Percentiles rank a stretch among this genome's conserved stretches.
Conservation (phyloP, 495 filamentous ascomycete species). For the Penicillium robsamsonii region DNA sequence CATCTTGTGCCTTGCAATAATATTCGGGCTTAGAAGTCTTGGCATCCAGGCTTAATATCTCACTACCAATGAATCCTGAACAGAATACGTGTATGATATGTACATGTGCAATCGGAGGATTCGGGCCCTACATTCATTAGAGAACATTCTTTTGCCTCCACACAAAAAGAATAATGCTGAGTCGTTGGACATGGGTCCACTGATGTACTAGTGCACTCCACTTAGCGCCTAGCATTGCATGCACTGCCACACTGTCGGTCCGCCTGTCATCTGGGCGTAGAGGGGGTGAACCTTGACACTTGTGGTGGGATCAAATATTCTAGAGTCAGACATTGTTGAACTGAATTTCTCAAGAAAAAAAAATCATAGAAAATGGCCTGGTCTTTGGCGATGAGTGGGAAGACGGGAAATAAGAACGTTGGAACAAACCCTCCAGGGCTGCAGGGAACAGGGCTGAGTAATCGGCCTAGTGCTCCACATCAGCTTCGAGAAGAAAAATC, state of each 20-base stretch:
- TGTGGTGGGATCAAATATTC: slow-evolving; percentile 2
- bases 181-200: slow-evolving; percentile 26
- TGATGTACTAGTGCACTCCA: slow-evolving; percentile 30
- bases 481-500: slow-evolving; percentile 12
- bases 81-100: neutral
- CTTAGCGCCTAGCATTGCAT: slow-evolving; percentile 37
- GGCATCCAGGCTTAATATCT: slow-evolving; percentile 31
- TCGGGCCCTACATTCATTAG: slow-evolving; percentile 14
- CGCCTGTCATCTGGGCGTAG: slow-evolving; percentile 35
- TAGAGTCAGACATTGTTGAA: neutral
- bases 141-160: slow-evolving; percentile 34
- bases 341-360: neutral
- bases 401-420: slow-evolving; percentile 4
- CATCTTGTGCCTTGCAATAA: slow-evolving; percentile 8
- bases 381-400: neutral
- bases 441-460: slow-evolving; percentile 10
- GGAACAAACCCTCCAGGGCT: slow-evolving; percentile 10
- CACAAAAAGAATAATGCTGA: slow-evolving; percentile 25
- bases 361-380: neutral
- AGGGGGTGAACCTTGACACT: slow-evolving; percentile 3
- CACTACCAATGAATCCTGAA: too few species aligned
- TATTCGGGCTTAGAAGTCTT: slow-evolving; percentile 22
- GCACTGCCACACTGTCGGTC: slow-evolving; percentile 46
- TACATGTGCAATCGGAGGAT: slow-evolving; percentile 16
- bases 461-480: neutral